These are phyloP conservation scores for Talaromyces funiculosus DNA, from an alignment of 2,329 filamentous ascomycete species.

Conservation along the genomic window DNA sequence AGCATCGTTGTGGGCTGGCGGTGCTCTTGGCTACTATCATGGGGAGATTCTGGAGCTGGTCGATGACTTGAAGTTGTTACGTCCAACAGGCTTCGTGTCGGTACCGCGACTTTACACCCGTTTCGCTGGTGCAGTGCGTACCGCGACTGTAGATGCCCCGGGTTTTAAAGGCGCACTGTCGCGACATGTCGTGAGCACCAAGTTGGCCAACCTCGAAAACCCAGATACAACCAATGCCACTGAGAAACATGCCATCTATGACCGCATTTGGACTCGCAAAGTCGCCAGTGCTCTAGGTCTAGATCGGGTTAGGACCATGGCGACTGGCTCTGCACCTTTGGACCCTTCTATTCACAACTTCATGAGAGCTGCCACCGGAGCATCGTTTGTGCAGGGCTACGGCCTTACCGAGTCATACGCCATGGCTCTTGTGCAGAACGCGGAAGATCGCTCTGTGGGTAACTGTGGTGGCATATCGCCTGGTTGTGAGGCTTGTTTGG, in stretches of 20 bases:
- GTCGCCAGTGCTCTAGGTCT: constrained; percentile 77
- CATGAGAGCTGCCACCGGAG: constrained; percentile 74
- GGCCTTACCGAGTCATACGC: constrained; percentile 93
- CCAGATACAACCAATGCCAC: constrained; percentile 64
- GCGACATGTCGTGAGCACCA: constrained; percentile 70
- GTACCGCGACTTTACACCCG: constrained; percentile 90
- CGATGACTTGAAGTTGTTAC: constrained; percentile 83
- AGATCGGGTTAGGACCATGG: constrained; percentile 64
- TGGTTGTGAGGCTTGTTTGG: constrained; percentile 68
- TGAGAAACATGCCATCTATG: constrained; percentile 47
- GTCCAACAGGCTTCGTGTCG: constrained; percentile 76
- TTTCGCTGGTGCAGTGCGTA: constrained; percentile 76
- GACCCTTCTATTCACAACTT: constrained; percentile 86
- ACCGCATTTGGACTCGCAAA: constrained; percentile 83
- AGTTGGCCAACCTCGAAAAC: constrained; percentile 71
- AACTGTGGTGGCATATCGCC: constrained; percentile 73
- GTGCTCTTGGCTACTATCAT: constrained; percentile 83
- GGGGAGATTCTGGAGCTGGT: constrained; percentile 80
- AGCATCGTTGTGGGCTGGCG: constrained; percentile 63
- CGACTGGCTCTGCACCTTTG: constrained; percentile 84
- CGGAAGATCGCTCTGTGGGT: constrained; percentile 66
- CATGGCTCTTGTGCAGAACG: constrained; percentile 62
- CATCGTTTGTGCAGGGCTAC: constrained; percentile 78
- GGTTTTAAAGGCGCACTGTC: constrained; percentile 79
- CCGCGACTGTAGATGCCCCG: constrained; percentile 69